Evolutionary conservation across 2,329 filamentous ascomycete species (phyloP), one percentile per base, ranked within the genome.

Genomic region (Phialophora tarda): DNA sequence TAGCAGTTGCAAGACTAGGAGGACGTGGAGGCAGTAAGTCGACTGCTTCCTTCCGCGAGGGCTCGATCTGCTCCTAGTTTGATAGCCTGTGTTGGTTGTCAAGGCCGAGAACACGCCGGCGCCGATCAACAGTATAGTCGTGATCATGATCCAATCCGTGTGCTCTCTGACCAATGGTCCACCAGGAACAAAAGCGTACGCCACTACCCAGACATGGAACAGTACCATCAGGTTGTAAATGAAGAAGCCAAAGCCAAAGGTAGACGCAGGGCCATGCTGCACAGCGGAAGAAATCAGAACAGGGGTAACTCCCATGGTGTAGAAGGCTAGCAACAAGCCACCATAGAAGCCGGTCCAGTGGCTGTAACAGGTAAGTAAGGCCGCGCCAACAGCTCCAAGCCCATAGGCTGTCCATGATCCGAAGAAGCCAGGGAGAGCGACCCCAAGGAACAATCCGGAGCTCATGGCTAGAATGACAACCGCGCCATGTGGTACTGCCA

Each of bases 141-240:
- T 86, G 5, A 87, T 85, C 92, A 98, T 96, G 74, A 99, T 85
- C 91, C 93, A 97, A 77, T 98, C 94, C 1, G 93, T 99, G 75
- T 89, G 93, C 78, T 99, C 95, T 53, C 95, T 89, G 51, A 99
- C 91, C 0, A 97, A 85, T 2, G 92, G 92, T 1, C 95, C 95
- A 59, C 95, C 95, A 1, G 95, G 95, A 2, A 99, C 95, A 73
- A 99, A 99, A 12, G 95, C 95, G 74, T 99, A 99, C 1, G 95
- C 95, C 11, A 99, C 95, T 41, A 97, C 91, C 95, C 95, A 99
- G 63, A 97, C 93, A 75, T 98, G 94, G 83, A 97, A 97, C n/a
- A 99, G 86, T 4, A 97, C 89, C 81, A 98, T 81, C 74, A 98
- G 85, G 78, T 98, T 97, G 82, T 98, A 99, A 57, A 96, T 78